These are phyloP conservation scores for Phytophthora citrophthora DNA, from an alignment of 352 stramenopile genomes.

Conservation along the genomic window DNA sequence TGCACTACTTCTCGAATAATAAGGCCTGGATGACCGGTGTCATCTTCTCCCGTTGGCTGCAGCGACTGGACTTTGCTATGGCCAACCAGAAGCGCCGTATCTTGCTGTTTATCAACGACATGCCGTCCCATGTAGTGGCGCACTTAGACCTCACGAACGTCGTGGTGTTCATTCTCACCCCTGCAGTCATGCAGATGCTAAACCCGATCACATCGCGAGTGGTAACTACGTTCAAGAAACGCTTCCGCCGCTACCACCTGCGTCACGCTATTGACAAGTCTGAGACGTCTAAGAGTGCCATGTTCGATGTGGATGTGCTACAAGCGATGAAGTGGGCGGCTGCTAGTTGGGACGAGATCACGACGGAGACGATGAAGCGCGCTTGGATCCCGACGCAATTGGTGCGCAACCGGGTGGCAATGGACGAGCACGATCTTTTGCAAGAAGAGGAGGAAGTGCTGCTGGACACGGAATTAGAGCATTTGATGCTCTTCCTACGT, in stretches of 20 bases:
- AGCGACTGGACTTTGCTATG: conserved; percentile 84
- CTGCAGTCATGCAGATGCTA: conserved; percentile 57
- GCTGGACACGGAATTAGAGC: conserved; percentile 67
- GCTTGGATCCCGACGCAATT: conserved; percentile 70
- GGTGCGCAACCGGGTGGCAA: conserved; percentile 53
- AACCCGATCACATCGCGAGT: conserved; percentile 74
- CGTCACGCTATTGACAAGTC: conserved; percentile 67
- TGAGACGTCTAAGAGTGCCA: conserved; percentile 48
- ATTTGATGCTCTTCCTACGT: conserved; percentile 71
- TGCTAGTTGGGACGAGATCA: conserved; percentile 75
- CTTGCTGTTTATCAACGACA: conserved; percentile 80
- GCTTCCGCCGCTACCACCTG: conserved; percentile 76
- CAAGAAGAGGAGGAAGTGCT: conserved; percentile 67
- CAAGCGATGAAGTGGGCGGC: conserved; percentile 84
- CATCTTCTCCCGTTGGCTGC: conserved; percentile 85
- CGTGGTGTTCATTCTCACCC: conserved; percentile 65
- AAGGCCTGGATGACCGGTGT: conserved; percentile 87
- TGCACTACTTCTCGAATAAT: conserved; percentile 87
- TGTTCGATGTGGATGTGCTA: conserved; percentile 73
- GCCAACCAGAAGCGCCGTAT: conserved; percentile 77
- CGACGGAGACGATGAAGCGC: conserved; percentile 69
- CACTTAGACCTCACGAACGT: conserved; percentile 83
- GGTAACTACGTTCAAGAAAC: conserved; percentile 74
- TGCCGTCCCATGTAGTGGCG: conserved; percentile 75
- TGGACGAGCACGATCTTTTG: conserved; percentile 55